Percentiles rank a stretch among this genome's conserved stretches.
These are phyloP conservation scores for Pigoraptor vietnamica DNA, from an alignment of 78 protist species.

Conservation along the genomic window DNA sequence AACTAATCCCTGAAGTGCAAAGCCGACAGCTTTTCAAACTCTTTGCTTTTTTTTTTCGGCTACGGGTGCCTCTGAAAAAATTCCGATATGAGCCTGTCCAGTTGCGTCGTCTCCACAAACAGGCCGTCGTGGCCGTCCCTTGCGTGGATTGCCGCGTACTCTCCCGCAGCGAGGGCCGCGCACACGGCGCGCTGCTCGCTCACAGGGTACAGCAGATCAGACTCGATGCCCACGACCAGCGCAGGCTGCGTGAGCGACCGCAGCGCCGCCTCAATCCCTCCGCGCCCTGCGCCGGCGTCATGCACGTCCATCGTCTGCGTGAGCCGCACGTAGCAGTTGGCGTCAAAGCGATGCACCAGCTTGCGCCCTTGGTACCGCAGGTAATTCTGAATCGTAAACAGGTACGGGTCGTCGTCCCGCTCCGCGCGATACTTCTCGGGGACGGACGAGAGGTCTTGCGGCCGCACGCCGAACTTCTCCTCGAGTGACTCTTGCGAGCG, in stretches of 20 bases:
- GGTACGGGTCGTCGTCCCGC: neutral
- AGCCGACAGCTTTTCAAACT: too few species aligned
- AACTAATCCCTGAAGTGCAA: too few species aligned
- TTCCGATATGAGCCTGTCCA: neutral
- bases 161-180: neutral
- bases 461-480: neutral
- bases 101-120: neutral
- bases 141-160: neutral
- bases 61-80: too few species aligned
- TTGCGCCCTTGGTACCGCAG: conserved; percentile 24
- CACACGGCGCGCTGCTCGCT: conserved; percentile 11
- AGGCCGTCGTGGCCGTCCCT: conserved; percentile 25
- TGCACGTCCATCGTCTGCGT: conserved; percentile 20
- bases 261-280: neutral
- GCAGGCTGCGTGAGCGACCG: neutral
- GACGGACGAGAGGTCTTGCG: neutral
- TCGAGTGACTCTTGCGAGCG: conserved; percentile 1
- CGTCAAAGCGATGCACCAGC: conserved; percentile 19
- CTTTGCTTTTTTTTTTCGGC: too few species aligned
- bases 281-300: conserved; percentile 8
- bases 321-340: conserved; percentile 21
- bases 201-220: neutral
- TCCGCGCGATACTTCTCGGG: neutral
- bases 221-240: conserved; percentile 16
- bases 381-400: neutral